Conservation (phyloP, 2,329 filamentous ascomycete genomes). For the Cephalotrichum gorgonifer region DNA sequence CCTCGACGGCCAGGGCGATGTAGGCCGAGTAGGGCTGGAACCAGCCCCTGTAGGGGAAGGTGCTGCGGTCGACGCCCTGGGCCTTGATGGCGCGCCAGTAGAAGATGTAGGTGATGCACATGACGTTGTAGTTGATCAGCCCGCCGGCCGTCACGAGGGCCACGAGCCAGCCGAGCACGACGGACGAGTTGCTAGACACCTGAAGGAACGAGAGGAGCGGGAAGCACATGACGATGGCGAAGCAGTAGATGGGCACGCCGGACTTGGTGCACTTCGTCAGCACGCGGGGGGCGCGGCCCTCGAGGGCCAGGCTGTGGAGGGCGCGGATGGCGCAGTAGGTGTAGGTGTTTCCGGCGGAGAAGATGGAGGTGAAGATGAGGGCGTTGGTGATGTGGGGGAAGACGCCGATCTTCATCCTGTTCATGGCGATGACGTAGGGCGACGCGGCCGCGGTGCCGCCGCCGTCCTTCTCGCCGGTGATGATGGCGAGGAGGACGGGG, state of each 20-base stretch:
- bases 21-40: conserved; percentile 49
- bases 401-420: conserved; percentile 54
- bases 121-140: conserved; percentile 39
- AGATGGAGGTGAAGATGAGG: conserved; percentile 58
- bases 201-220: conserved; percentile 33
- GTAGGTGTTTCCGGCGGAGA: conserved; percentile 47
- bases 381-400: conserved; percentile 68
- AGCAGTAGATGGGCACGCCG: conserved; percentile 44
- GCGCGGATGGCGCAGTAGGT: conserved; percentile 46
- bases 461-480: conserved; percentile 27
- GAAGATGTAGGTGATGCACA: conserved; percentile 44
- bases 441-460: conserved; percentile 36
- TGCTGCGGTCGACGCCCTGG: conserved; percentile 32
- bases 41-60: conserved; percentile 45
- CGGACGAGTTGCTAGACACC: conserved; percentile 24
- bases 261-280: conserved; percentile 42
- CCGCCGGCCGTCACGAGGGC: conserved; percentile 34
- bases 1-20: conserved; percentile 30
- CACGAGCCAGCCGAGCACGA: conserved; percentile 31
- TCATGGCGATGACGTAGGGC: conserved; percentile 64
- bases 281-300: conserved; percentile 38
- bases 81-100: conserved; percentile 44
- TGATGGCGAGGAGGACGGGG: conserved; percentile 15
- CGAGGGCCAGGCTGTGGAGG: conserved; percentile 43
- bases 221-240: conserved; percentile 35